Percentiles rank a stretch among this genome's conserved stretches.
Conservation (phyloP, 305 asterid genomes). For the Plantago rigida region DNA sequence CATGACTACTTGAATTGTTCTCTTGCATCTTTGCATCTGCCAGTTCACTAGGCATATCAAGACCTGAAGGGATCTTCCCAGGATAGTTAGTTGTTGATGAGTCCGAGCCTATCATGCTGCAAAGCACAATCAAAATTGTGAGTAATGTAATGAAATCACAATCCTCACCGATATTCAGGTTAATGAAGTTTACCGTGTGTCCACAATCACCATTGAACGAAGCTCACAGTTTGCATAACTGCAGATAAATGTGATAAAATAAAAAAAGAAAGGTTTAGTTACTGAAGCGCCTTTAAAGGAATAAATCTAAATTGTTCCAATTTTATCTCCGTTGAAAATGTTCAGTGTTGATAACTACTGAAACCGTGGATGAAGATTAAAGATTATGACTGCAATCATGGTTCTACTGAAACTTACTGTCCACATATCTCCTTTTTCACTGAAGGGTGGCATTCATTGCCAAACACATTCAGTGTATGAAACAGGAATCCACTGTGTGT, state of each 20-base stretch:
- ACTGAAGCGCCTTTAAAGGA: too few relatives aligned
- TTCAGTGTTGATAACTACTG: too few relatives aligned
- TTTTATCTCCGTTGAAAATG: too few relatives aligned
- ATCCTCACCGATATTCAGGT: not conserved
- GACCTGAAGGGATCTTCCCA: constrained; percentile 62
- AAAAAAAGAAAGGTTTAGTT: too few relatives aligned
- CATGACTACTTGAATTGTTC: constrained; percentile 25
- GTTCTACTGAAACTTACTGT: constrained; percentile 45
- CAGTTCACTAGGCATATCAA: constrained; percentile 40
- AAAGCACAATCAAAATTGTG: constrained; percentile 22
- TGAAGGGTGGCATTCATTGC: constrained; percentile 56
- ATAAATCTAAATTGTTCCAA: too few relatives aligned
- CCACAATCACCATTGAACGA: constrained; percentile 71
- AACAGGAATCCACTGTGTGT: constrained; percentile 84
- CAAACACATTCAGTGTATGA: constrained; percentile 63
- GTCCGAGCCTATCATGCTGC: constrained; percentile 49
- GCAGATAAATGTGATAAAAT: constrained; percentile 23
- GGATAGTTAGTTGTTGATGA: constrained; percentile 51
- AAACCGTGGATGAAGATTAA: too few relatives aligned
- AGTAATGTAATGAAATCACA: not conserved
- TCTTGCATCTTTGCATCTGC: constrained; percentile 37
- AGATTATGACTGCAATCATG: not conserved
- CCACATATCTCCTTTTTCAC: constrained; percentile 60
- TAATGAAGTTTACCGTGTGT: constrained; percentile 46
- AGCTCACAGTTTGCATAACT: constrained; percentile 89